Conservation (phyloP, 2,329 filamentous ascomycete species). For the Beauveria medogensis region DNA sequence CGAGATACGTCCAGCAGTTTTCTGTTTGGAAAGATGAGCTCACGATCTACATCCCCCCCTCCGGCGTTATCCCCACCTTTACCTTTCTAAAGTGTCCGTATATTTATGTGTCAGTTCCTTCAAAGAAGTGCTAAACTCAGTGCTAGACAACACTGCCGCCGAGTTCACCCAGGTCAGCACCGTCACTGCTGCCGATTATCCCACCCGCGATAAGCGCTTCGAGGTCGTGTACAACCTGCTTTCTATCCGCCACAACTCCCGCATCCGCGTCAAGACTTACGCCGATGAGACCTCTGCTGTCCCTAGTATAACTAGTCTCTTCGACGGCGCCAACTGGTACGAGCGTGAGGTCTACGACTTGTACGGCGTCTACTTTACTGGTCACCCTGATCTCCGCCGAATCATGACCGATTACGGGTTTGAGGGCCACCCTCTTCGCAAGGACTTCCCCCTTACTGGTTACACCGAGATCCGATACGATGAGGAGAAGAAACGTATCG, state of each 20-base stretch:
- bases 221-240: conserved; percentile 98
- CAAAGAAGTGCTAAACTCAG: background rate
- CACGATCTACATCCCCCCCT: conserved; percentile 82
- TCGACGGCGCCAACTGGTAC: conserved; percentile 97
- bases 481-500: conserved; percentile 99
- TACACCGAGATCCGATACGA: conserved; percentile 98
- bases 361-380: conserved; percentile 93
- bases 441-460: conserved; percentile 95
- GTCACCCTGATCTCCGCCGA: conserved; percentile 87
- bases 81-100: conserved; percentile 74
- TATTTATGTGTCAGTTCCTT: background rate
- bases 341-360: conserved; percentile 97
- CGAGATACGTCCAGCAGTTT: conserved; percentile 98
- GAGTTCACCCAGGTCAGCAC: conserved; percentile 92
- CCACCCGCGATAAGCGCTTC: conserved; percentile 89
- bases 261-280: conserved; percentile 97
- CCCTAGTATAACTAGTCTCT: conserved; percentile 77
- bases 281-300: conserved; percentile 93
- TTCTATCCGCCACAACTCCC: conserved; percentile 90
- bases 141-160: conserved; percentile 80
- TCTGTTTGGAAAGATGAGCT: conserved; percentile 99
- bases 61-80: conserved; percentile 85
- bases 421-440: conserved; percentile 91
- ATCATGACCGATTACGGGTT: conserved; percentile 99
- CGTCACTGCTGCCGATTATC: conserved; percentile 93